Evolutionary conservation across 441 rosid genomes (phyloP), one percentile per base, ranked within the genome.

Genomic region (Croton laevigatus): DNA sequence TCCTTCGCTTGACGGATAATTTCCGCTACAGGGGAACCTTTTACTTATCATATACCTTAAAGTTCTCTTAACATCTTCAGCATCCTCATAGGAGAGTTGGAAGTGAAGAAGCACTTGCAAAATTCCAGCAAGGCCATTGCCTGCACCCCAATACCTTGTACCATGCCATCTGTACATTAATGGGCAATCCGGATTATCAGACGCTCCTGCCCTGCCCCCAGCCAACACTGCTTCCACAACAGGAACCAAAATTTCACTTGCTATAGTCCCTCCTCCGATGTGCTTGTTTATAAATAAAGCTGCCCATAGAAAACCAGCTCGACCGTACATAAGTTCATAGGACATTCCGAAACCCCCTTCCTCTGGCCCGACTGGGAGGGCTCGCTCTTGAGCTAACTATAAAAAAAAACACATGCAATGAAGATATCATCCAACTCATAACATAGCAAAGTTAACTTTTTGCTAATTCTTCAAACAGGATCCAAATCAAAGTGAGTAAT

Each of bases 331-430:
- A 72, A 91, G 91, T 71, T 93, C 98, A 60, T 91, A 93, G 0
- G 98, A 90, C 97, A 93, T 93, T 40, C 98, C 97, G 5, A 93
- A 85, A 20, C 98, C 96, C 16, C 98, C 98, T 80, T 90, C 95
- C 74, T 86, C 89, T 0, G 98, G 86, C 72, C 98, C 98, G 48
- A 86, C 79, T 0, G 97, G 92, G 36, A 93, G 89, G 62, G 94
- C 98, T 67, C 82, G 84, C 73, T 89, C 98, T 71, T 78, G 82
- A 38, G 98, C 97, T 40, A 86, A 76, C 97, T 90, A 68, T 46
- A 58, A 20, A 17, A 51, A 17, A n/a, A 4, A 6, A 40, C 44
- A 16, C 2, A n/a, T 49, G 5, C 19, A 13, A 1, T 49, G n/a
- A 52, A n/a, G 55, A 17, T 52, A 52, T 52, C 23, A 52, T 7